phyloP scores from a whole-genome alignment of 2,329 filamentous ascomycete genomes.

The Scedosporium boydii region DNA sequence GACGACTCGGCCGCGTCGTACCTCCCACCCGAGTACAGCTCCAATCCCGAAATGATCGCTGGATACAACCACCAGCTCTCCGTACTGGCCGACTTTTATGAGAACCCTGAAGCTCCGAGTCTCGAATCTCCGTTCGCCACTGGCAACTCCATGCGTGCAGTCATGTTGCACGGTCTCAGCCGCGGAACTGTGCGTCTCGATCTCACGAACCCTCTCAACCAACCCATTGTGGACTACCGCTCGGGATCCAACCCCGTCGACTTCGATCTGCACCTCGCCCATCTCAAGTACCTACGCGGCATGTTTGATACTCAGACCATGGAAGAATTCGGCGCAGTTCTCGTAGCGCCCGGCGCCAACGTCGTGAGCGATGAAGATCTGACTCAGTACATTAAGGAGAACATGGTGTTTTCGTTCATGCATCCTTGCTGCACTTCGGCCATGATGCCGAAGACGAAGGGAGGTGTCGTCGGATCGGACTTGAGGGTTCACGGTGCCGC shows the following conservation, averaged over 20 bases:
- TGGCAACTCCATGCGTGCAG: slow-evolving; percentile 12
- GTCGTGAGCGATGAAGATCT: slow-evolving; percentile 11
- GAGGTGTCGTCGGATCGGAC: slow-evolving; percentile 24
- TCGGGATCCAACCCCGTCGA: slow-evolving; percentile 26
- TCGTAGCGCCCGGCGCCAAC: slow-evolving; percentile 17
- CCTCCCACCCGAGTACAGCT: slow-evolving; percentile 10
- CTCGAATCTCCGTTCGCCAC: slow-evolving; percentile 20
- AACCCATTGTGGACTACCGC: slow-evolving; percentile 23
- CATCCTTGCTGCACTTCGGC: slow-evolving; percentile 33
- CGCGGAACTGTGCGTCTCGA: slow-evolving; percentile 22
- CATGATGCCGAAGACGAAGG: slow-evolving; percentile 29
- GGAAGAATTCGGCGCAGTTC: slow-evolving; percentile 15
- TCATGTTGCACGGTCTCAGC: slow-evolving; percentile 22
- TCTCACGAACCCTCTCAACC: slow-evolving; percentile 12
- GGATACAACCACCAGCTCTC: slow-evolving; percentile 18
- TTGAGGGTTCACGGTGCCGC: slow-evolving; percentile 23
- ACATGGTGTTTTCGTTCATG: slow-evolving; percentile 26
- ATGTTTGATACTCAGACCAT: slow-evolving; percentile 17
- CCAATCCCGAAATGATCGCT: slow-evolving; percentile 11
- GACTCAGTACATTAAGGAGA: slow-evolving; percentile 14
- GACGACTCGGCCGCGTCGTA: slow-evolving; percentile 12
- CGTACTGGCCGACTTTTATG: slow-evolving; percentile 16
- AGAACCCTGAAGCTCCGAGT: slow-evolving; percentile 17
- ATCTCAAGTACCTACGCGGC: slow-evolving; percentile 19
- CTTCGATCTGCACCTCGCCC: slow-evolving; percentile 21